phyloP scores from a whole-genome alignment of 352 stramenopile species.

The Phytopythium vexans region DNA sequence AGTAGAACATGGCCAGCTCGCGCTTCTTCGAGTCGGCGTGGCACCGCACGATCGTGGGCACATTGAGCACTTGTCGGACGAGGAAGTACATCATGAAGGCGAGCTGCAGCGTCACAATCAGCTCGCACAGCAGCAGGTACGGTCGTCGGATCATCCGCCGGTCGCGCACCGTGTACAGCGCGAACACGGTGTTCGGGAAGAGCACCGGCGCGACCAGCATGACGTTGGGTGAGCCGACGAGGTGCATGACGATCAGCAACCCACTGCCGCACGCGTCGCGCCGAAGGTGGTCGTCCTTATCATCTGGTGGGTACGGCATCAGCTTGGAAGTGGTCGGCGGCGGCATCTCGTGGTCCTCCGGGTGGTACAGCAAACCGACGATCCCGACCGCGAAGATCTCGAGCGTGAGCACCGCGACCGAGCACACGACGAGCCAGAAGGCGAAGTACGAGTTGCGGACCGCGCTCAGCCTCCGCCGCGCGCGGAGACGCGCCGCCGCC shows the following conservation, averaged over 20 bases:
- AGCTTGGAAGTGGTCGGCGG: constrained; percentile 8
- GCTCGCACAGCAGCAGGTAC: constrained; percentile 67
- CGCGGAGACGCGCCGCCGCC: constrained; percentile 20
- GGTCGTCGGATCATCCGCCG: constrained; percentile 57
- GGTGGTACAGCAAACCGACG: constrained; percentile 26
- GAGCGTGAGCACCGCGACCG: constrained; percentile 40
- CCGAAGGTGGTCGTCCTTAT: constrained; percentile 6
- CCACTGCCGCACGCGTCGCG: constrained; percentile 15
- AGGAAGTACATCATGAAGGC: constrained; percentile 61
- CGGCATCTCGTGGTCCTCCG: constrained; percentile 6
- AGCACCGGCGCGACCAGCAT: constrained; percentile 57
- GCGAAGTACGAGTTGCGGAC: constrained; percentile 75
- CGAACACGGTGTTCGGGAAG: constrained; percentile 39
- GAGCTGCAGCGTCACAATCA: constrained; percentile 53
- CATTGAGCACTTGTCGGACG: constrained; percentile 30
- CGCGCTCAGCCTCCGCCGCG: constrained; percentile 28
- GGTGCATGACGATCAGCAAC: constrained; percentile 44
- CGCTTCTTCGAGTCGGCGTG: constrained; percentile 23
- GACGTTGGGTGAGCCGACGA: constrained; percentile 47
- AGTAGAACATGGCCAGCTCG: constrained; percentile 56
- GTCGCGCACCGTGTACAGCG: constrained; percentile 50
- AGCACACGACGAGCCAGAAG: constrained; percentile 62
- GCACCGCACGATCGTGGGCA: constrained; percentile 47
- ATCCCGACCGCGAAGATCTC: constrained; percentile 40
- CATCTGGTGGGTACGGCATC: neutral